phyloP scores from a whole-genome alignment of 2,329 filamentous ascomycete genomes.

The Hypomyces rosellus region DNA sequence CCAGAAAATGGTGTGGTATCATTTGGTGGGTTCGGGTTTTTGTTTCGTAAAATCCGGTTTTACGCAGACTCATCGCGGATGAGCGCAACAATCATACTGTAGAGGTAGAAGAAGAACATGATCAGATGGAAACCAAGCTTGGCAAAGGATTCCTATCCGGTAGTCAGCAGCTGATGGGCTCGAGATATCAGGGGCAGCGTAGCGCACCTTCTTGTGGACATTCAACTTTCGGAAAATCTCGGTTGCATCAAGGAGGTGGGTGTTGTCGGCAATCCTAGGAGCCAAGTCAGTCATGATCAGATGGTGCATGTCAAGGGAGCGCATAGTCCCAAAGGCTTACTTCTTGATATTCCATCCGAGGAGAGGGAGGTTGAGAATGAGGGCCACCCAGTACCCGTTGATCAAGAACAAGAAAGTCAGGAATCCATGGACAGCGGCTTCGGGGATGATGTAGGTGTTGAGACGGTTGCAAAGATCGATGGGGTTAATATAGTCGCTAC shows the following conservation, averaged over 20 bases:
- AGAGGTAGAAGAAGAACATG: constrained; percentile 99
- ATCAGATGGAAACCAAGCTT: constrained; percentile 97
- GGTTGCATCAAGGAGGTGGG: constrained; percentile 92
- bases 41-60: constrained; percentile 22
- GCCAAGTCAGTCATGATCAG: constrained; percentile 16
- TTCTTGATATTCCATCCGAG: constrained; percentile 96
- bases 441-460: constrained; percentile 98
- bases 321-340: constrained; percentile 48
- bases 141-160: constrained; percentile 84
- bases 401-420: constrained; percentile 93
- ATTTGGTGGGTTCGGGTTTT: constrained; percentile 12
- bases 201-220: constrained; percentile 87
- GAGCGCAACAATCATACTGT: constrained; percentile 96
- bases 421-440: constrained; percentile 95
- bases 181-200: background rate
- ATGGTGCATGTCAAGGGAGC: background rate
- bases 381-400: constrained; percentile 96
- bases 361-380: constrained; percentile 87
- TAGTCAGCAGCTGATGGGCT: constrained; percentile 15
- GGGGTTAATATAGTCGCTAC: constrained; percentile 97
- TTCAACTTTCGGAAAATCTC: constrained; percentile 99
- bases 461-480: constrained; percentile 99
- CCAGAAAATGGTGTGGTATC: constrained; percentile 11
- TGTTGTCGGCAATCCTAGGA: constrained; percentile 86
- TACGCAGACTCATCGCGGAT: constrained; percentile 92